Evolutionary conservation across 352 stramenopile genomes (phyloP).

Genomic region (Phytophthora ohioensis): DNA sequence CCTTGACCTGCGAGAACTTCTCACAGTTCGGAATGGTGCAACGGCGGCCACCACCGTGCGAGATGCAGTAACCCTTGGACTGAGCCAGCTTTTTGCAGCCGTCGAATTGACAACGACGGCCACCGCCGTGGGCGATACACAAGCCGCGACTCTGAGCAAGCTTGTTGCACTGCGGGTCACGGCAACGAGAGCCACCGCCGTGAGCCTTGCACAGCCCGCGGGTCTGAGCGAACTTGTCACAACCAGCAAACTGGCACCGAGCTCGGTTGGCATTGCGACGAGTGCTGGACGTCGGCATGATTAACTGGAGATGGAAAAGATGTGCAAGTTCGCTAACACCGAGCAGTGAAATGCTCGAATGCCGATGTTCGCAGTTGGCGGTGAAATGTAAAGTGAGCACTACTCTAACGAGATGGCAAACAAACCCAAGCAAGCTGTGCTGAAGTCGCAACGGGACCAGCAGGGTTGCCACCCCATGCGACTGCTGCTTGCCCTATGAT

Average conservation of each 20-base stretch:
- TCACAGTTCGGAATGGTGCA: conserved; percentile 80
- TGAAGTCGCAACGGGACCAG: conserved; percentile 18
- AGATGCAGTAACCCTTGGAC: conserved; percentile 86
- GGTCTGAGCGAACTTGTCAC: conserved; percentile 89
- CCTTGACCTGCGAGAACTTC: conserved; percentile 91
- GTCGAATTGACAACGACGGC: conserved; percentile 76
- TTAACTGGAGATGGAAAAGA: conserved; percentile 34
- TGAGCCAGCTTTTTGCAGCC: conserved; percentile 80
- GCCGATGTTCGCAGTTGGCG: conserved; percentile 32
- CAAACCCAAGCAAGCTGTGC: conserved; percentile 1
- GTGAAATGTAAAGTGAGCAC: conserved; percentile 51
- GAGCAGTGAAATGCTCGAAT: conserved; percentile 20
- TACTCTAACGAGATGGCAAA: conserved; percentile 22
- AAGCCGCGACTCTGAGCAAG: conserved; percentile 79
- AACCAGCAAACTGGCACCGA: conserved; percentile 74
- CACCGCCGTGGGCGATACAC: conserved; percentile 84
- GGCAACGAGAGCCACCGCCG: conserved; percentile 82
- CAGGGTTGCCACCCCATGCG: conserved; percentile 4
- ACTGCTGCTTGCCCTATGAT: conserved; percentile 39
- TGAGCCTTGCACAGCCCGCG: conserved; percentile 86
- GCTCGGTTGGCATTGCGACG: conserved; percentile 78
- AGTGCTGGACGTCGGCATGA: conserved; percentile 48
- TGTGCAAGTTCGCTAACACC: conserved; percentile 23
- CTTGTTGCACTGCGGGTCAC: conserved; percentile 80
- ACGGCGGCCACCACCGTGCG: conserved; percentile 77